These are phyloP conservation scores for Sporothrix globosa DNA, from an alignment of 2,329 filamentous ascomycete species.

Conservation along the genomic window DNA sequence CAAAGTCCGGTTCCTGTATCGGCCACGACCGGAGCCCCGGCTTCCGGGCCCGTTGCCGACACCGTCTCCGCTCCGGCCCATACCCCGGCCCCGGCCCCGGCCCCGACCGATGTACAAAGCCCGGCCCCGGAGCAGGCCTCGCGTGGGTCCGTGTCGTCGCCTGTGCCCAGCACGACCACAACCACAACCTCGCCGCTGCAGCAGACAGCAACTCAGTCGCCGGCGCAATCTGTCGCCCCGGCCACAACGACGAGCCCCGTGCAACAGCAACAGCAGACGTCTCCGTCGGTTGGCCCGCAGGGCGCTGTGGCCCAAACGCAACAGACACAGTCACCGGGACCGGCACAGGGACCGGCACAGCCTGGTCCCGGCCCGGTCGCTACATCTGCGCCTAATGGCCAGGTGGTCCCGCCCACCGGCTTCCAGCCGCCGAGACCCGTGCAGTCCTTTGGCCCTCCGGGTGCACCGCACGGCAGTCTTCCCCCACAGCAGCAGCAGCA, in stretches of 20 bases:
- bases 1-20: not conserved
- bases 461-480: not conserved
- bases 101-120: not conserved
- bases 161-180: not conserved
- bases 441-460: not conserved
- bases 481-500: not conserved
- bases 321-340: not conserved
- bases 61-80: not conserved
- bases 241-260: conserved; percentile 7
- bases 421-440: conserved; percentile 4
- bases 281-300: not conserved
- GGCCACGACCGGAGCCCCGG: too few relatives aligned
- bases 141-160: conserved; percentile 1
- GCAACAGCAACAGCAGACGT: not conserved
- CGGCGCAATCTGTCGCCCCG: not conserved
- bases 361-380: too few relatives aligned
- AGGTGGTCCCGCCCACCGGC: not conserved
- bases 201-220: not conserved
- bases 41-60: not conserved
- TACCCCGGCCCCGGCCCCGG: not conserved
- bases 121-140: not conserved
- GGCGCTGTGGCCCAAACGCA: not conserved
- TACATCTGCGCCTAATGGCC: not conserved
- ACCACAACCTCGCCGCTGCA: not conserved
- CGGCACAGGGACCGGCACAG: not conserved